A percentile compares a stretch with the other conserved stretches of the same genome.
Evolutionary conservation across 108 stramenopile species (phyloP).

Genomic region (Pelagomonas calceolata): DNA sequence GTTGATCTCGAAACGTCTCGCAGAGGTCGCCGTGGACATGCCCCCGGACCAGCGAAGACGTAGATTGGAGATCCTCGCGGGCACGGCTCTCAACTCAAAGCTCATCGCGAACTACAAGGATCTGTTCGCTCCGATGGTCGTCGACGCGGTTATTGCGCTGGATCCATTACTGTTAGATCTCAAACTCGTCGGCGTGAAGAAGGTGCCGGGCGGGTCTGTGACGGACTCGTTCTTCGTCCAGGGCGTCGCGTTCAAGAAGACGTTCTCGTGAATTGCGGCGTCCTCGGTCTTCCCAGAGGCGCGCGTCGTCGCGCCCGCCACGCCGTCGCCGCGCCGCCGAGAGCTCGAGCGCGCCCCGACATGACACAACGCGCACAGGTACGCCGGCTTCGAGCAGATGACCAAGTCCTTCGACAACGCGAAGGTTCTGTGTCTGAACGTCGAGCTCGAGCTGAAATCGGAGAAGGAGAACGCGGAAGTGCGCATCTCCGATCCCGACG

Average conservation of each 20-base stretch:
- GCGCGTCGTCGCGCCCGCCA: too few relatives aligned
- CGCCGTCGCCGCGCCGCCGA: too few relatives aligned
- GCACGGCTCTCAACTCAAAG: conserved; percentile 95
- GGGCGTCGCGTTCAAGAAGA: conserved; percentile 98
- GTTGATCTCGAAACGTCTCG: conserved; percentile 62
- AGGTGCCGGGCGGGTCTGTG: conserved; percentile 81
- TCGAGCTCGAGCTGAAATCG: conserved; percentile 95
- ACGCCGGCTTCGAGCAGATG: conserved; percentile 99
- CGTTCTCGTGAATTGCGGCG: too few relatives aligned
- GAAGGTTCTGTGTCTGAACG: conserved; percentile 83
- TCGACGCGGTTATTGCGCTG: conserved; percentile 72
- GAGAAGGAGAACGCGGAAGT: conserved; percentile 99
- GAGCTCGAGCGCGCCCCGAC: too few relatives aligned
- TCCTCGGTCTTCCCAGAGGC: too few relatives aligned
- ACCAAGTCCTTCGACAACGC: conserved; percentile 84
- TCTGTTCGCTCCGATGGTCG: conserved; percentile 96
- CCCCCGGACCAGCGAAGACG: conserved; percentile 31
- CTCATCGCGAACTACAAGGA: conserved; percentile 88
- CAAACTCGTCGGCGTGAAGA: conserved; percentile 85
- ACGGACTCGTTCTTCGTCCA: conserved; percentile 84
- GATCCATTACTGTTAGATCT: conserved; percentile 64
- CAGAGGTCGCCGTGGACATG: conserved; percentile 49
- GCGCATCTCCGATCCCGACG: conserved; percentile 83
- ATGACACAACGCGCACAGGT: too few relatives aligned
- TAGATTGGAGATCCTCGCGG: conserved; percentile 77